These are phyloP conservation scores for Camellia oleifera DNA, from an alignment of 179 eudicot species.

Conservation along the genomic window DNA sequence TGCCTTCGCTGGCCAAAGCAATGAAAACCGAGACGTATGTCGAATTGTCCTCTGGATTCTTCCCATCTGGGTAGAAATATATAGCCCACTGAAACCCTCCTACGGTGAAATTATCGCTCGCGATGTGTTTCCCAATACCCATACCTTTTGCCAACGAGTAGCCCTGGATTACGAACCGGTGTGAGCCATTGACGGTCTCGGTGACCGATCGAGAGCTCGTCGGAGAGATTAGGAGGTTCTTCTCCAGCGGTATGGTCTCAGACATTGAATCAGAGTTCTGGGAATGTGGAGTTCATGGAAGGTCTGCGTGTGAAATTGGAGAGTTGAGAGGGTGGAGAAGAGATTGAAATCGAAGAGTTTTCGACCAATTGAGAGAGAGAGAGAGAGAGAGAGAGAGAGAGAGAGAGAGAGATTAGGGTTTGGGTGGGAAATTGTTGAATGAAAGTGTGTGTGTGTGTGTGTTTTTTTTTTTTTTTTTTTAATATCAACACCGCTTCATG, in stretches of 20 bases:
- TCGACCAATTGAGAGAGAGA: too few species aligned
- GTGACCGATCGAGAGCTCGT: slow-evolving; percentile 76
- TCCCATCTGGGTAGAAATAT: slow-evolving; percentile 86
- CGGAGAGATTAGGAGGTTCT: slow-evolving; percentile 40
- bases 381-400: too few species aligned
- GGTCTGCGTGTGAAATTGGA: background rate
- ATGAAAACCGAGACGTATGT: slow-evolving; percentile 82
- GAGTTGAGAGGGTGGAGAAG: too few species aligned
- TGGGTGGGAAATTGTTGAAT: too few species aligned
- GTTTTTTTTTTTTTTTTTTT: too few species aligned
- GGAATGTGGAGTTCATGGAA: background rate
- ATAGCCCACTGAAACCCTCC: slow-evolving; percentile 94
- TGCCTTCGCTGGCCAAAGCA: slow-evolving; percentile 89
- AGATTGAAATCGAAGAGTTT: too few species aligned
- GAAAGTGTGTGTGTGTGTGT: too few species aligned
- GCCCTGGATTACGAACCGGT: slow-evolving; percentile 76
- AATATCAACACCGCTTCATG: too few species aligned
- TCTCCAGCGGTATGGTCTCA: slow-evolving; percentile 31
- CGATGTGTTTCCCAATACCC: slow-evolving; percentile 89
- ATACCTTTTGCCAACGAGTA: slow-evolving; percentile 86
- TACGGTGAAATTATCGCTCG: slow-evolving; percentile 74
- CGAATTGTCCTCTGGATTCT: slow-evolving; percentile 83
- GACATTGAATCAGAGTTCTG: slow-evolving; percentile 22
- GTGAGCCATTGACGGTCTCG: slow-evolving; percentile 81
- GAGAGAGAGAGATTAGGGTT: too few species aligned